A percentile compares a stretch with the other conserved stretches of the same genome.
Evolutionary conservation across 208 protist species (phyloP).

Genomic region (Crithidia thermophila): DNA sequence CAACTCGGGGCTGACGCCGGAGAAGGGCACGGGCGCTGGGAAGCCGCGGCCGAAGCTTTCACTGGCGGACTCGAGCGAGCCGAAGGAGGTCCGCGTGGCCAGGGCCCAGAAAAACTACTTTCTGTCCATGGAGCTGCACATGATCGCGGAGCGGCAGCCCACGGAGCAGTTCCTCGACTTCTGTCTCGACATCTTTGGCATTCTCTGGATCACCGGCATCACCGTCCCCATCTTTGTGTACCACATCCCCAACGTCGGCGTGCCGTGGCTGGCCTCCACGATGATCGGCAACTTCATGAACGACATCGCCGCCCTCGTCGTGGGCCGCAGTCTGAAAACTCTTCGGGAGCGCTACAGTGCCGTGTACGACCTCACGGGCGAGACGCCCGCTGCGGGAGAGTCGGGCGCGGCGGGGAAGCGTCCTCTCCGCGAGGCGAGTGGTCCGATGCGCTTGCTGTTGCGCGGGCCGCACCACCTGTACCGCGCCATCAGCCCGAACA

Average conservation of each 20-base stretch:
- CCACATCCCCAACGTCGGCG: conserved; percentile 47
- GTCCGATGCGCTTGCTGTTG: conserved; percentile 29
- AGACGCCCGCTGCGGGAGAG: neutral
- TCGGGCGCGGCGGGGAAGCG: conserved; percentile 10
- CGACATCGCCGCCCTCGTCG: conserved; percentile 78
- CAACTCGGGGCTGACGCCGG: neutral
- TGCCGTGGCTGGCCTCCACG: conserved; percentile 56
- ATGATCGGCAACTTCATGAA: conserved; percentile 79
- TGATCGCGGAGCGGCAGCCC: conserved; percentile 60
- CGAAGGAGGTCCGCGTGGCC: conserved; percentile 21
- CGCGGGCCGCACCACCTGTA: conserved; percentile 59
- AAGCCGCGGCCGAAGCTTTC: conserved; percentile 4
- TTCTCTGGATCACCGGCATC: conserved; percentile 76
- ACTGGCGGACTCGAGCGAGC: neutral
- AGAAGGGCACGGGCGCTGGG: neutral
- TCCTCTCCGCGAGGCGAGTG: conserved; percentile 17
- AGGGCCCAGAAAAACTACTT: conserved; percentile 55
- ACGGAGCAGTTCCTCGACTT: conserved; percentile 81
- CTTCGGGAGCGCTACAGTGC: conserved; percentile 26
- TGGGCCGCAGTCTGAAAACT: conserved; percentile 46
- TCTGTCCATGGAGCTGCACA: conserved; percentile 52
- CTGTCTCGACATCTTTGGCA: conserved; percentile 84
- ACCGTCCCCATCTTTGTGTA: conserved; percentile 59
- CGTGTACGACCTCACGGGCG: conserved; percentile 32
- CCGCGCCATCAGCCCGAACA: conserved; percentile 85